Percentiles rank a stretch among this genome's conserved stretches.
Conservation (phyloP, 106 monocot species). For the Dioscorea alata region DNA sequence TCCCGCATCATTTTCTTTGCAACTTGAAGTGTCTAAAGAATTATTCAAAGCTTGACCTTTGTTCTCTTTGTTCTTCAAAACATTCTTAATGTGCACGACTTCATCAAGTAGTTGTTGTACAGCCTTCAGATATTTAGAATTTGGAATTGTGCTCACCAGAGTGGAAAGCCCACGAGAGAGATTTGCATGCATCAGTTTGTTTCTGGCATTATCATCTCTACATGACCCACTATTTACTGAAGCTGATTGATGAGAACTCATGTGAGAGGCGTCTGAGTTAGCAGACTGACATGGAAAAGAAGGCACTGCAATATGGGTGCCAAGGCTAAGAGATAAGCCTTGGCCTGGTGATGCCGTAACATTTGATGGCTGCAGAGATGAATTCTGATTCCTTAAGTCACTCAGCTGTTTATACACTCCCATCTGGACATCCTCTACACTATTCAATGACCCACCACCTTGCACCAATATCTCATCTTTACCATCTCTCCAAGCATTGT, state of each 20-base stretch:
- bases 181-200: constrained; percentile 23
- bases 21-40: constrained; percentile 10
- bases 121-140: constrained; percentile 74
- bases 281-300: constrained; percentile 41
- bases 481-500: constrained; percentile 34
- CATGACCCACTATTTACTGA: constrained; percentile 22
- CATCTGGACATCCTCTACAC: constrained; percentile 33
- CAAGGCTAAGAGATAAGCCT: constrained; percentile 79
- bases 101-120: constrained; percentile 76
- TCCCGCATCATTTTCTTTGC: constrained; percentile 40
- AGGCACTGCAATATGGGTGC: constrained; percentile 65
- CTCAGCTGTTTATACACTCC: constrained; percentile 28
- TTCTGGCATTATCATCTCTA: constrained; percentile 37
- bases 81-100: constrained; percentile 63
- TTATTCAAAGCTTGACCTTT: constrained; percentile 22
- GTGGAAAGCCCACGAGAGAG: constrained; percentile 36
- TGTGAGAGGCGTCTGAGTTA: constrained; percentile 29
- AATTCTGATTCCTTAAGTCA: constrained; percentile 36
- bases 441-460: constrained; percentile 20
- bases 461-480: constrained; percentile 52
- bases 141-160: constrained; percentile 38
- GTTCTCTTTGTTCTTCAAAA: constrained; percentile 42
- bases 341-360: constrained; percentile 42
- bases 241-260: constrained; percentile 33
- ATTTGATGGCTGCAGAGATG: constrained; percentile 40